These are phyloP conservation scores for Rubia peregrina DNA, from an alignment of 305 asterid genomes.

Conservation along the genomic window DNA sequence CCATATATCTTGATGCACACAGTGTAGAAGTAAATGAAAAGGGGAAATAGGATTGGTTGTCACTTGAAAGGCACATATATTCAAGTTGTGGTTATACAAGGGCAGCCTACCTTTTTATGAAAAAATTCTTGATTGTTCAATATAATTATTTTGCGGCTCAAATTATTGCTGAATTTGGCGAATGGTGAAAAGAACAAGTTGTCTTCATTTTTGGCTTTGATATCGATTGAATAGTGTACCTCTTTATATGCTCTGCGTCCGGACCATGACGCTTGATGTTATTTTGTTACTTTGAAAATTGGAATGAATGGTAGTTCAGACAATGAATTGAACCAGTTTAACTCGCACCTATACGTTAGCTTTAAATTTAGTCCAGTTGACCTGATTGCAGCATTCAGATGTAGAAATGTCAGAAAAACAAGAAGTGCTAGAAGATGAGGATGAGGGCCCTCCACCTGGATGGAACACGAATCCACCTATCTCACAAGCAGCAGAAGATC, in stretches of 20 bases:
- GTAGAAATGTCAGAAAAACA: constrained; percentile 33
- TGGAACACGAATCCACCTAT: constrained; percentile 32
- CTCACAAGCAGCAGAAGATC: constrained; percentile 17
- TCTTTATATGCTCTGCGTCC: not conserved
- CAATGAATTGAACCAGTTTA: not conserved
- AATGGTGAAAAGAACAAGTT: constrained; percentile 1
- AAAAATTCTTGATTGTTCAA: not conserved
- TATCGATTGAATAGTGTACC: not conserved
- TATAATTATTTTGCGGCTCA: not conserved
- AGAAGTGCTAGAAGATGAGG: constrained; percentile 45
- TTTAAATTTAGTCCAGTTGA: constrained; percentile 19
- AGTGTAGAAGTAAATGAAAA: not conserved
- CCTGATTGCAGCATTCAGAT: constrained; percentile 36
- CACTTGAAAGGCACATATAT: not conserved
- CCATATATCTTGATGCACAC: not conserved
- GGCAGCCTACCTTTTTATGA: not conserved
- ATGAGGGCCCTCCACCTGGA: constrained; percentile 79
- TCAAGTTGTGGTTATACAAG: not conserved
- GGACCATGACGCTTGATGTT: constrained; percentile 6
- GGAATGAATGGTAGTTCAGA: not conserved
- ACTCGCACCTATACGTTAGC: not conserved
- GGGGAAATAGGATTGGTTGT: not conserved
- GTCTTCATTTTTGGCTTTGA: not conserved
- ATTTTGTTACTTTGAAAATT: not conserved
- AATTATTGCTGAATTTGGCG: not conserved